Evolutionary conservation across 2,329 filamentous ascomycete species (phyloP), one percentile per base, ranked within the genome.

Genomic region (Diaporthe ilicicola): DNA sequence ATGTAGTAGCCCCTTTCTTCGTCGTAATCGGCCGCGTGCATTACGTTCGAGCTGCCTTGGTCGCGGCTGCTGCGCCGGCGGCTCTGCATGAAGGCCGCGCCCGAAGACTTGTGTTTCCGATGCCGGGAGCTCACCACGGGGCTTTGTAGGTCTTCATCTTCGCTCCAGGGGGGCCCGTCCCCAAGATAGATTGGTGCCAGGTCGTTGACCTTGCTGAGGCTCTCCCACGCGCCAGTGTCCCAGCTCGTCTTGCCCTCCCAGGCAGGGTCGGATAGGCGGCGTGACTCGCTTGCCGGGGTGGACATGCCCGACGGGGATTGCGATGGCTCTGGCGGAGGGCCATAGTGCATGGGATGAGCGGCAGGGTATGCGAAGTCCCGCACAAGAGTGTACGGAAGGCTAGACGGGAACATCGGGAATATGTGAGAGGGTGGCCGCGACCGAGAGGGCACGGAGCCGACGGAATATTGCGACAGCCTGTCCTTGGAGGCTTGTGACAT

Each of bases 311-410:
- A 97, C 10, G 90, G 86, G n/a, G 90, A 89, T 67, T 86, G 83
- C 65, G 90, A 91, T 32, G 90, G 86, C 76, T 94, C 92, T 46
- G 92, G 92, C 19, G 94, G 91, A n/a, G 95, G 93, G 1, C 96
- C 96, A 85, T 97, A 97, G 84, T 98, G 96, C 81, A 98, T 87
- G 53, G 94, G 94, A 81, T 98, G 93, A 69, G 88, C 87, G 32
- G 89, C 80, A 39, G 94, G 90, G 80, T 98, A 99, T 75, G 96
- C 96, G 83, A 98, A 99, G 85, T 99, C 96, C 78, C 96, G 92
- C 74, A 99, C 95, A 54, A 94, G 86, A n/a, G 94, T 91, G 81
- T 98, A 98, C 8, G 93, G 82, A 22, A 98, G 88, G 79, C 91
- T 97, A 71, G 94, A 96, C 76, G 94, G 92, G 81, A 94, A 96